A percentile compares a stretch with the other conserved stretches of the same genome.
phyloP scores from a whole-genome alignment of 1,284 basidiomycete species.

The Puccinia brachypodii region DNA sequence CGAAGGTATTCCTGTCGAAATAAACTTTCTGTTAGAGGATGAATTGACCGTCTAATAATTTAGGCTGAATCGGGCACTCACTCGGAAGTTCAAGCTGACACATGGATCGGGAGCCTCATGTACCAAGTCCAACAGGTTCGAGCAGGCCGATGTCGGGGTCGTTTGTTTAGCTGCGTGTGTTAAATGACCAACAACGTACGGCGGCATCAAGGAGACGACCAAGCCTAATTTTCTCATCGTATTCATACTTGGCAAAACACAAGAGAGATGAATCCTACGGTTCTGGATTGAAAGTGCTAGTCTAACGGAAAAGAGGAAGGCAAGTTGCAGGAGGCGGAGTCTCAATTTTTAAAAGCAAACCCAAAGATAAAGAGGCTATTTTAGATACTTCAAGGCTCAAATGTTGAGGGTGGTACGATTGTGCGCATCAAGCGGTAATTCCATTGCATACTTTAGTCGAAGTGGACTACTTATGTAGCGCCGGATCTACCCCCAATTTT shows the following conservation, averaged over 20 bases:
- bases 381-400: background rate
- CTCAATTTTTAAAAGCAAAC: background rate
- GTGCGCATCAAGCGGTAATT: background rate
- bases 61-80: background rate
- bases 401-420: background rate
- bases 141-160: background rate
- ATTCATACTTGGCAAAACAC: background rate
- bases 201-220: background rate
- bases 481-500: background rate
- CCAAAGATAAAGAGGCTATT: background rate
- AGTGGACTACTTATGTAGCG: constrained; percentile 3
- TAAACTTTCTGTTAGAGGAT: background rate
- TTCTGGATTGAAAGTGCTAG: background rate
- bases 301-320: too few relatives aligned
- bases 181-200: background rate
- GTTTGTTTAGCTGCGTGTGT: background rate
- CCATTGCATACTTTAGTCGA: background rate
- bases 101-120: background rate
- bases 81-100: background rate
- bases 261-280: background rate
- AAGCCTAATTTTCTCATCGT: background rate
- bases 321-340: too few relatives aligned
- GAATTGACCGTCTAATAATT: background rate
- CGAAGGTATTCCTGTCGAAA: background rate
- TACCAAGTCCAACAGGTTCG: background rate